Evolutionary conservation across 1,284 basidiomycete genomes (phyloP), one percentile per base, ranked within the genome.

Genomic region (Ceratobasidium papillatum): DNA sequence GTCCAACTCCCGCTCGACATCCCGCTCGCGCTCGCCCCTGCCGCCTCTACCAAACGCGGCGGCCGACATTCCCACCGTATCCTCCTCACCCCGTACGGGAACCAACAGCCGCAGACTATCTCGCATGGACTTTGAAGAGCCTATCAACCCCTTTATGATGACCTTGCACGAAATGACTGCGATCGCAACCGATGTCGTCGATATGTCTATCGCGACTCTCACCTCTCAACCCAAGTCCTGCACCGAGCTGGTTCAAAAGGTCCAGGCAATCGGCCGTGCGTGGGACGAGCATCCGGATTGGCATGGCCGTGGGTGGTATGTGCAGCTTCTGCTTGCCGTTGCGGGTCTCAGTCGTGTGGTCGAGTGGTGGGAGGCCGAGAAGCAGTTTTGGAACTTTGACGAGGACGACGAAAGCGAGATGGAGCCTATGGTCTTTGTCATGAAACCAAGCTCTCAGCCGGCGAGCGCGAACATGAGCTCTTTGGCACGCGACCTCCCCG

Each of bases 331-430:
- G 8, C 90, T 99, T 69, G 96, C 98, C n/a, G 92, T 99, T 63
- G 98, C 98, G 52, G 94, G 93, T 78, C 90, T 99, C 75, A 94
- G 92, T 81, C 93, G 98, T 74, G 97, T 99, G 34, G 91, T 99
- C 75, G 98, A 99, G 80, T 99, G 98, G 98, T 99, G 97, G 97
- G 95, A 98, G 82, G 97, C 97, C n/a, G 98, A 99, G 84, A 97
- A 97, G 80, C 95, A 96, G 77, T 99, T 99, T 83, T 99, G 98
- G 98, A 98, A 98, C 80, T 99, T 99, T 80, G 94, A 96, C 80
- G 95, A 97, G 76, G 94, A 96, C 76, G 83, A 83, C 68, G 93
- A 95, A 71, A 83, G 85, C 58, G 84, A 86, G 75, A 80, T 79
- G 47, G 96, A 98, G 78, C 93, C 94, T 0, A 85, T 97, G 71